Percentiles rank a stretch among this genome's conserved stretches.
These are phyloP conservation scores for Fusarium sambucinum DNA, from an alignment of 2,329 filamentous ascomycete species.

Conservation along the genomic window DNA sequence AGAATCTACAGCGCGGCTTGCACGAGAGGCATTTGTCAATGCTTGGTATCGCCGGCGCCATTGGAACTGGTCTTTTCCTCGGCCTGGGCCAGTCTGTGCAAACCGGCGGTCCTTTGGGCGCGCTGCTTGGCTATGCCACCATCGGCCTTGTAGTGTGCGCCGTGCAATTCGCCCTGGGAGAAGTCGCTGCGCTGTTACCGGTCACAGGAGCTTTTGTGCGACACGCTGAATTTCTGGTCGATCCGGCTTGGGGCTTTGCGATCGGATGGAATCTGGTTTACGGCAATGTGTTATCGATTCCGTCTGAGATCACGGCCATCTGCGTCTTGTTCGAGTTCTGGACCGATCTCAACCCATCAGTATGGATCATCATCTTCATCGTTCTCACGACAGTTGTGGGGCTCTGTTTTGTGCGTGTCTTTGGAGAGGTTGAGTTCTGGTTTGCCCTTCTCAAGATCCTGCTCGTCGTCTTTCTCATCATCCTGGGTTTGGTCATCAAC, in stretches of 20 bases:
- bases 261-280: slow-evolving; percentile 65
- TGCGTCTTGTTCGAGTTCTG: slow-evolving; percentile 56
- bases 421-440: slow-evolving; percentile 66
- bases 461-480: slow-evolving; percentile 64
- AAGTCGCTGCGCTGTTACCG: slow-evolving; percentile 61
- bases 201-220: slow-evolving; percentile 63
- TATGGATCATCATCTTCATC: slow-evolving; percentile 47
- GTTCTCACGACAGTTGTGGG: slow-evolving; percentile 43
- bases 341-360: slow-evolving; percentile 49
- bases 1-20: slow-evolving; percentile 44
- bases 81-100: slow-evolving; percentile 59
- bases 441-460: slow-evolving; percentile 64
- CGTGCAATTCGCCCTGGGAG: slow-evolving; percentile 63
- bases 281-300: slow-evolving; percentile 63
- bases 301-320: slow-evolving; percentile 63
- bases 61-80: slow-evolving; percentile 56
- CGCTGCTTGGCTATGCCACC: slow-evolving; percentile 60
- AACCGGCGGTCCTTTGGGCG: slow-evolving; percentile 53
- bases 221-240: slow-evolving; percentile 63
- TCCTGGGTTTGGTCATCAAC: slow-evolving; percentile 57
- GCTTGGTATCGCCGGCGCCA: slow-evolving; percentile 66
- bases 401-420: slow-evolving; percentile 62
- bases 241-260: slow-evolving; percentile 67
- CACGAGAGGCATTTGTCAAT: slow-evolving; percentile 59
- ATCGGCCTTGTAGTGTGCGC: slow-evolving; percentile 62